Evolutionary conservation across 129 eudicot species (phyloP), one percentile per base, ranked within the genome.

Genomic region (Flaveria sonorensis): DNA sequence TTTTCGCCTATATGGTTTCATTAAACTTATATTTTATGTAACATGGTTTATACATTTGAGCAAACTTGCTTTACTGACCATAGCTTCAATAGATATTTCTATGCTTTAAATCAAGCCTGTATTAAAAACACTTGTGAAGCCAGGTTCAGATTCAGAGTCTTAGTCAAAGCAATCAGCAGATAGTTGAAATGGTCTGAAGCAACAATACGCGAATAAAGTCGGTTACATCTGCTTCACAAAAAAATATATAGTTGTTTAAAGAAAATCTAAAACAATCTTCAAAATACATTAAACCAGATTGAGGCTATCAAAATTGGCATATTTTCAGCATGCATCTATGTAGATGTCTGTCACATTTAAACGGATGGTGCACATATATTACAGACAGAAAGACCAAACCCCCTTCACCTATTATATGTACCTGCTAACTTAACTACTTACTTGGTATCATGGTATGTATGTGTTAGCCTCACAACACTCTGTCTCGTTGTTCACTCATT

Each of bases 401-500:
- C 74, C 79, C 71, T 30, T 50, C 18, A 30, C 30, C 69, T 63
- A 63, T 48, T 55, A 73, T 81, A 60, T 81, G 76, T 74, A 80
- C 84, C 76, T 73, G 70, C 84, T 80, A 57, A 57, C 76, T 70
- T 74, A 81, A 39, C 67, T 79, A 63, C 56, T 77, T 16, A 67
- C 68, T 63, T 24, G n/a, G 20, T n/a, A n/a, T n/a, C n/a, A 62
- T 68, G 60, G n/a, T 19, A 66, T 66, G 71, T 69, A 55, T 36
- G 6, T 48, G 42, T 68, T 42, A 71, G 28, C 55, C 55, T 84
- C 86, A 90, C 76, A 87, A 78, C 72, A 81, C 66, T 70, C 96
- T 86, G 78, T 86, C 71, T 4, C 81, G 84, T 75, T 70, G 88
- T 68, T 90, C 96, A 55, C 57, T 82, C 52, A 79, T 10, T 68